Evolutionary conservation across 169 alveolate species (phyloP).

Genomic region (Cryptosporidium muris): DNA sequence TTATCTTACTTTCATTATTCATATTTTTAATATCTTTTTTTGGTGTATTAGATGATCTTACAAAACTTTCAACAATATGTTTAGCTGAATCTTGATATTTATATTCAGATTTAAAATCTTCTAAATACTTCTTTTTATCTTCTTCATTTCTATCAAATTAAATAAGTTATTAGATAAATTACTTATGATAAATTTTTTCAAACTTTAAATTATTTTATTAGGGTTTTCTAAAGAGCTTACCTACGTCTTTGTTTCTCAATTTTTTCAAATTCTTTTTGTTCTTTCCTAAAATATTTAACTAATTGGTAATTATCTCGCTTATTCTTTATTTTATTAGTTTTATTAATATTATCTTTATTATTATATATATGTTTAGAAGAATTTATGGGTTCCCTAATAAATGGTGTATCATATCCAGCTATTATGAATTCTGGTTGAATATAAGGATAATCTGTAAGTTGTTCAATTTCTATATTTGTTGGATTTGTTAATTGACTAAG

Average conservation of each 20-base stretch:
- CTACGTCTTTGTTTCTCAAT: slow-evolving; percentile 44
- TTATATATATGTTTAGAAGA: neutral
- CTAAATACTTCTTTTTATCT: too few relatives aligned
- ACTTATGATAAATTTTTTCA: too few relatives aligned
- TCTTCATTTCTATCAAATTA: too few relatives aligned
- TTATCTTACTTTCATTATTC: too few relatives aligned
- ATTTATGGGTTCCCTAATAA: slow-evolving; percentile 19
- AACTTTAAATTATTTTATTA: too few relatives aligned
- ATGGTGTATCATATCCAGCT: slow-evolving; percentile 38
- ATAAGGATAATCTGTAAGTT: slow-evolving; percentile 51
- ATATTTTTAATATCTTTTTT: too few relatives aligned
- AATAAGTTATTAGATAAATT: too few relatives aligned
- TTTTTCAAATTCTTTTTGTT: slow-evolving; percentile 27
- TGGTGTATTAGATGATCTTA: too few relatives aligned
- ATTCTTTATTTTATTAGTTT: neutral
- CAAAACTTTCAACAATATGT: too few relatives aligned
- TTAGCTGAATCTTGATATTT: too few relatives aligned
- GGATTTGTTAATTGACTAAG: slow-evolving; percentile 8
- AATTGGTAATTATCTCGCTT: too few relatives aligned
- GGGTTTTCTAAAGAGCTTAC: neutral
- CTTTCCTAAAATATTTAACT: slow-evolving; percentile 9
- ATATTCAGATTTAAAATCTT: too few relatives aligned
- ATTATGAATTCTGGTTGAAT: slow-evolving; percentile 33
- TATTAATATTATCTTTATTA: neutral
- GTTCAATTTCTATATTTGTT: slow-evolving; percentile 18